Conservation (phyloP, 139 green algal genomes). For the Mychonastes homosphaera region DNA sequence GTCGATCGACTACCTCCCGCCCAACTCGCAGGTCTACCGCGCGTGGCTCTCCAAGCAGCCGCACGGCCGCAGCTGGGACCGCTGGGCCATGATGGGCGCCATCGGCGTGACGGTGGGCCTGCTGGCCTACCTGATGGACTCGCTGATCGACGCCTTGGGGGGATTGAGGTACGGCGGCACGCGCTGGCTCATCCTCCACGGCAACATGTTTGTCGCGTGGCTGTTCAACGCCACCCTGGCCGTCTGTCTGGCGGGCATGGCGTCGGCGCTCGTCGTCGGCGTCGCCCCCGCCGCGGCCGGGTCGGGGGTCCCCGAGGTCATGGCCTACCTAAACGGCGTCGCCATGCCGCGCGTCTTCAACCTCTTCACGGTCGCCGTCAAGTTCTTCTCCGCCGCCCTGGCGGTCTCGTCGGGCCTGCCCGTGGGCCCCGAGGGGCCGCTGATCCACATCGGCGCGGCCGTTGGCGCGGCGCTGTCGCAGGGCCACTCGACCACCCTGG, state of each 20-base stretch:
- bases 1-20: slow-evolving; percentile 81
- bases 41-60: slow-evolving; percentile 55
- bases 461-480: slow-evolving; percentile 58
- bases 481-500: slow-evolving; percentile 72
- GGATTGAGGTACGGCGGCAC: slow-evolving; percentile 60
- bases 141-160: slow-evolving; percentile 47
- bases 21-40: slow-evolving; percentile 65
- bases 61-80: slow-evolving; percentile 56
- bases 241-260: slow-evolving; percentile 47
- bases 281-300: slow-evolving; percentile 54
- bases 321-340: slow-evolving; percentile 80
- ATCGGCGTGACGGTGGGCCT: slow-evolving; percentile 63
- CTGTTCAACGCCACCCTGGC: slow-evolving; percentile 66
- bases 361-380: slow-evolving; percentile 68
- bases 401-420: slow-evolving; percentile 68
- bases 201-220: slow-evolving; percentile 55
- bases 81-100: slow-evolving; percentile 79
- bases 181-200: slow-evolving; percentile 35
- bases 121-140: slow-evolving; percentile 63
- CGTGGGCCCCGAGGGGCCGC: slow-evolving; percentile 76
- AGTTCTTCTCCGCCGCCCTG: slow-evolving; percentile 59
- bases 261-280: slow-evolving; percentile 58
- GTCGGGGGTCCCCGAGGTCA: slow-evolving; percentile 70
- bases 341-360: slow-evolving; percentile 64
- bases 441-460: slow-evolving; percentile 79